Conservation (phyloP, 371 early-diverging fungal species). For the Thermomucor indicae-seudaticae region DNA sequence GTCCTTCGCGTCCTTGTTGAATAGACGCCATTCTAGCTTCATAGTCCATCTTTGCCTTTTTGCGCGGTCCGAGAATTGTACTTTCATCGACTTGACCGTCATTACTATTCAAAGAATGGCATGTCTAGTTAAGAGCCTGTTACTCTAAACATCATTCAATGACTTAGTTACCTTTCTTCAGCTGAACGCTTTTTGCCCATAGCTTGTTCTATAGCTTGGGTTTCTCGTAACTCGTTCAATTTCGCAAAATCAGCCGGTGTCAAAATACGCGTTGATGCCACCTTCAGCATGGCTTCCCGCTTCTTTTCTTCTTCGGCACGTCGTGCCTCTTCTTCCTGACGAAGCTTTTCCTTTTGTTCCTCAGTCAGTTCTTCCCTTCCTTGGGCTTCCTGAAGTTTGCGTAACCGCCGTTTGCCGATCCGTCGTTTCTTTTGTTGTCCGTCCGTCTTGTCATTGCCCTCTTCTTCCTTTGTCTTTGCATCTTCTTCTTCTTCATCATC, state of each 20-base stretch:
- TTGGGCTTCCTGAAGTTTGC: conserved; percentile 39
- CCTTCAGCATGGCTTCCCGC: conserved; percentile 30
- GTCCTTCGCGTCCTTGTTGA: conserved; percentile 82
- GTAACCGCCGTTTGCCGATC: conserved; percentile 45
- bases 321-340: conserved; percentile 29
- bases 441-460: conserved; percentile 1
- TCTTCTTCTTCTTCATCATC: conserved; percentile 24
- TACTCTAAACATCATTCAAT: not conserved
- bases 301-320: conserved; percentile 39
- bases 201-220: conserved; percentile 47
- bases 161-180: conserved; percentile 16
- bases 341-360: conserved; percentile 40
- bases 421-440: conserved; percentile 19
- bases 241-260: conserved; percentile 91
- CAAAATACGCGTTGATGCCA: conserved; percentile 67
- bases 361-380: conserved; percentile 48
- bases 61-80: conserved; percentile 78
- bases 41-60: conserved; percentile 88
- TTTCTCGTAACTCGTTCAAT: conserved; percentile 69
- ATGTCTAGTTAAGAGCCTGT: not conserved
- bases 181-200: conserved; percentile 39
- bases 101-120: conserved; percentile 5
- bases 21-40: conserved; percentile 88
- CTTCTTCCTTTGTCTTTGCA: conserved; percentile 13
- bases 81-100: conserved; percentile 63